Evolutionary conservation across 768 basidiomycete genomes (phyloP).

Genomic region (Naganishia vaughanmartiniae): DNA sequence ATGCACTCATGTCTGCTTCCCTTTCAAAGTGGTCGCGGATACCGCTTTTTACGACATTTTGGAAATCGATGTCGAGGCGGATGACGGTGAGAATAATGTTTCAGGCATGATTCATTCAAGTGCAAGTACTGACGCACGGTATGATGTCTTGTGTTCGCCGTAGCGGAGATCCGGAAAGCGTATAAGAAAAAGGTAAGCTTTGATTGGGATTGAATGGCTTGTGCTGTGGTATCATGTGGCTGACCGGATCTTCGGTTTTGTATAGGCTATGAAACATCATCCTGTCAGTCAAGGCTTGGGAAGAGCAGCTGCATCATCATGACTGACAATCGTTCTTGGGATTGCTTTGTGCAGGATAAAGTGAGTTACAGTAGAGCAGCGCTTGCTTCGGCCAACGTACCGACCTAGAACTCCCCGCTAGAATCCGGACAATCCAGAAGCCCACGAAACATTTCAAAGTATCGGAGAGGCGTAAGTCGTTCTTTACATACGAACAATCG

Average conservation of each 20-base stretch:
- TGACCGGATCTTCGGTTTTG: slow-evolving; percentile 34
- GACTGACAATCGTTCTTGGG: neutral
- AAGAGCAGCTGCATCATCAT: neutral
- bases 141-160: neutral
- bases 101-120: neutral
- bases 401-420: slow-evolving; percentile 47
- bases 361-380: neutral
- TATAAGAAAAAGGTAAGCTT: slow-evolving; percentile 79
- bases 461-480: slow-evolving; percentile 23
- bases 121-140: neutral
- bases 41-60: slow-evolving; percentile 74
- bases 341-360: neutral
- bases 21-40: slow-evolving; percentile 50
- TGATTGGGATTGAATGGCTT: slow-evolving; percentile 12
- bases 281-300: slow-evolving; percentile 38
- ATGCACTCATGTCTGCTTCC: neutral
- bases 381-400: neutral
- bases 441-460: slow-evolving; percentile 45
- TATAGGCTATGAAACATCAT: slow-evolving; percentile 62
- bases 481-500: neutral
- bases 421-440: slow-evolving; percentile 85
- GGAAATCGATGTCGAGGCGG: slow-evolving; percentile 67
- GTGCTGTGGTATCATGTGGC: slow-evolving; percentile 26
- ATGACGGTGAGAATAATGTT: slow-evolving; percentile 54
- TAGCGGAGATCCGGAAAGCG: slow-evolving; percentile 84